A percentile compares a stretch with the other conserved stretches of the same genome.
Evolutionary conservation across 2,329 filamentous ascomycete species (phyloP).

Genomic region (Penicillium sp.): DNA sequence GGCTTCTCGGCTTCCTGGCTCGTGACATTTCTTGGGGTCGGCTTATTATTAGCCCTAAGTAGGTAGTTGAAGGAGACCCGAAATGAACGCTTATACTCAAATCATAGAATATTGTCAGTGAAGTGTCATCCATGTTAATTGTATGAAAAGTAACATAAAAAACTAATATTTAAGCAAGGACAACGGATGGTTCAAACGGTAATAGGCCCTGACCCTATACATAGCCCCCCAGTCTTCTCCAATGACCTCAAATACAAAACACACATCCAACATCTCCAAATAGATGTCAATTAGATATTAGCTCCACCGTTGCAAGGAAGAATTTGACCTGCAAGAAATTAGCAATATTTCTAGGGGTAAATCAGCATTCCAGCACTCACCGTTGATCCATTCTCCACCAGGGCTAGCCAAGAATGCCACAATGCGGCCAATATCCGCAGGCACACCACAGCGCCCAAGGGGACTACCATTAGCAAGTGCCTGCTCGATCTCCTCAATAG

Average conservation of each 20-base stretch:
- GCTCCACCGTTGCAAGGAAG: conserved; percentile 25
- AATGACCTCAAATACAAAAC: neutral
- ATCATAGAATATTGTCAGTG: neutral
- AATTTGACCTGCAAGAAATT: conserved; percentile 21
- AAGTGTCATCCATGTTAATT: neutral
- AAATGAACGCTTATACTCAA: neutral
- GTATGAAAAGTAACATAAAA: neutral
- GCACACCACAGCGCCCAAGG: conserved; percentile 58
- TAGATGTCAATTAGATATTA: conserved; percentile 19
- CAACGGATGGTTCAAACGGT: neutral
- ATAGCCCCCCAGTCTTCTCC: neutral
- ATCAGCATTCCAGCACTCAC: conserved; percentile 39
- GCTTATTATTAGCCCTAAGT: neutral
- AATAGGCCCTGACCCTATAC: neutral
- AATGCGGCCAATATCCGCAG: conserved; percentile 58
- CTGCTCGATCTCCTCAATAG: conserved; percentile 54
- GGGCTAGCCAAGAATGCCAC: conserved; percentile 56
- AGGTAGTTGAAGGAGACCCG: too few relatives aligned
- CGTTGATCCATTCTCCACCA: conserved; percentile 65
- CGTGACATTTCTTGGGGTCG: neutral
- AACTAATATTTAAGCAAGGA: neutral
- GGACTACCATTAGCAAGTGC: conserved; percentile 58
- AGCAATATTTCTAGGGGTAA: neutral
- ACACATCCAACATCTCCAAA: neutral
- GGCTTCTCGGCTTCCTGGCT: neutral